Evolutionary conservation across 1,284 basidiomycete species (phyloP), one percentile per base, ranked within the genome.

Genomic region (Tetrapyrgos nigripes): DNA sequence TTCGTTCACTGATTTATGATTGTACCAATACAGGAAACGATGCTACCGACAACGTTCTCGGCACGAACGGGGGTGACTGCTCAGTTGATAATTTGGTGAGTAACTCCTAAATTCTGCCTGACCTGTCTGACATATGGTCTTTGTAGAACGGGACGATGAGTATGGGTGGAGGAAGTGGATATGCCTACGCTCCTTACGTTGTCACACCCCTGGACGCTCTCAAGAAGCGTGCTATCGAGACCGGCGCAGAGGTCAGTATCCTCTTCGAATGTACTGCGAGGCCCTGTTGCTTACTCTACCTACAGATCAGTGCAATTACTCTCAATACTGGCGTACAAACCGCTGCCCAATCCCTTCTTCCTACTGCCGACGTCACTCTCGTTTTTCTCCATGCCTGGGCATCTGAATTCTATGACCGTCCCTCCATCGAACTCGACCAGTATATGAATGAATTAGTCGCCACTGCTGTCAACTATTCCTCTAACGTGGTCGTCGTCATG

Each of bases 401-500:
- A 13, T 21, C 45, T 13, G 45, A 47, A 45, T 8, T 8, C 19
- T 23, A 6, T 47, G 45, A 47, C 24, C 10, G 45, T 21, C n/a
- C 6, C 4, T 3, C 3, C 6, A 47, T 47, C 8, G 9, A 21
- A 24, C 43, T 45, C n/a, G 45, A 47, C 21, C 45, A 19, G 5
- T 13, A 47, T 33, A 33, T 33, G 31, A 14, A 33, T 33, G 26
- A 24, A 10, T n/a, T 51, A 11, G 19, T 51, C 33, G 31, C 29
- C 19, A n/a, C 28, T 21, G 50, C 50, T 23, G 50, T 50, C 49
- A 33, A 33, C 52, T 46, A 13, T 14, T 53, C 31, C 13, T 55
- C 55, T 14, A 61, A 60, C 23, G 55, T 58, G 14, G 57, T 63
- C 24, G 52, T 61, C 19, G 53, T 63, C n/a, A 27, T 63, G 40